phyloP scores from a whole-genome alignment of 345 rosid species.

The Erodium maritimum region DNA sequence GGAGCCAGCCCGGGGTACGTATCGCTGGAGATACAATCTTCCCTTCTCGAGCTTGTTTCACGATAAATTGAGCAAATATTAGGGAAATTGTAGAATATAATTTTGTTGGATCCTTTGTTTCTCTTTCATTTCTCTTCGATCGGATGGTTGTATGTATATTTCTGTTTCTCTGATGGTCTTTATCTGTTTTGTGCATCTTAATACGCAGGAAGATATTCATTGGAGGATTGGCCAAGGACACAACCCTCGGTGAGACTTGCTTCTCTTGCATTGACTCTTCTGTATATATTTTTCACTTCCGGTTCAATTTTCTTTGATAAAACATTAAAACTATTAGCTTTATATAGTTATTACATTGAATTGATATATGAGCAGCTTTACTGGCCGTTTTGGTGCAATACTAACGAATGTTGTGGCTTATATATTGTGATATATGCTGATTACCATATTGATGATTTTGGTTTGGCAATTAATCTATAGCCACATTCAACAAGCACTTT shows the following conservation, averaged over 20 bases:
- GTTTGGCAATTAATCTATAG: constrained; percentile 19
- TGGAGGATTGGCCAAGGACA: constrained; percentile 77
- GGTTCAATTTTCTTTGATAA: neutral
- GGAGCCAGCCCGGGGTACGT: constrained; percentile 79
- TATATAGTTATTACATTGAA: too few species aligned
- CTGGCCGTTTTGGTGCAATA: too few species aligned
- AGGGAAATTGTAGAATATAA: too few species aligned
- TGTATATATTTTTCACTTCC: neutral
- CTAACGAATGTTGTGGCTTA: neutral
- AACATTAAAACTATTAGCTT: too few species aligned
- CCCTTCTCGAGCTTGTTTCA: neutral
- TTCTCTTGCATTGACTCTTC: neutral
- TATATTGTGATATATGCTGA: neutral
- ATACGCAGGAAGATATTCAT: constrained; percentile 64
- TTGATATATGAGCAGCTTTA: too few species aligned
- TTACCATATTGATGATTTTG: neutral
- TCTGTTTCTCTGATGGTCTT: neutral
- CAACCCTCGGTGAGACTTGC: constrained; percentile 35
- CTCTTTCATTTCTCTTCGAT: too few species aligned
- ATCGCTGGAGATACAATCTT: neutral
- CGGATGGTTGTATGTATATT: neutral
- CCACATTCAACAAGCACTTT: constrained; percentile 60
- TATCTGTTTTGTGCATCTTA: neutral
- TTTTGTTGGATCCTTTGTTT: too few species aligned
- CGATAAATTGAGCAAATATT: neutral